These are phyloP conservation scores for Roridomyces roridus DNA, from an alignment of 768 basidiomycete genomes.

Conservation along the genomic window DNA sequence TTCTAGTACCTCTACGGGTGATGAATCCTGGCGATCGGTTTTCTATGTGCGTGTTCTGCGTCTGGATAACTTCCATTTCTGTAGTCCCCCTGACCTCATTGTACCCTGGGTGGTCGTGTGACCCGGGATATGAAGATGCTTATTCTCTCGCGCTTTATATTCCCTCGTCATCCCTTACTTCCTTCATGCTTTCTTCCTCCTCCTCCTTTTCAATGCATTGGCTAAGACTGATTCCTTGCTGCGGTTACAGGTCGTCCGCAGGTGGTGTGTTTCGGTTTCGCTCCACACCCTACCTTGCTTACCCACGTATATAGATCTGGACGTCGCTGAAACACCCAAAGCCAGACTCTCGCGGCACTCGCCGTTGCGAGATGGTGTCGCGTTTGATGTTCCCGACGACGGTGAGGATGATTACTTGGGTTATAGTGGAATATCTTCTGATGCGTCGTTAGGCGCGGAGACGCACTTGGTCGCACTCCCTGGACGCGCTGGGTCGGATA, in stretches of 20 bases:
- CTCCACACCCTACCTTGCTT: not conserved
- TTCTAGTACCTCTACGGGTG: constrained; percentile 19
- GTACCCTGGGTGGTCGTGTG: no score
- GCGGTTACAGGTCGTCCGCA: no score
- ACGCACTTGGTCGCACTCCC: constrained; percentile 9
- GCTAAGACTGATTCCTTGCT: no score
- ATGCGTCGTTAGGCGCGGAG: no score
- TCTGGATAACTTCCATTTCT: not conserved
- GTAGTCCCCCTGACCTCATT: no score
- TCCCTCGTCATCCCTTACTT: no score
- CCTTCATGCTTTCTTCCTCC: no score
- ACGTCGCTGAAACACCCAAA: not conserved
- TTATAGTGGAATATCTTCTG: no score
- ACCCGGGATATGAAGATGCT: not conserved
- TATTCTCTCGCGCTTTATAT: not conserved
- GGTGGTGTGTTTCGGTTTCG: not conserved
- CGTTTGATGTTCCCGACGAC: constrained; percentile 3
- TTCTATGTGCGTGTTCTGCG: constrained; percentile 18
- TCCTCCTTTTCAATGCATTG: no score
- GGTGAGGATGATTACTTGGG: no score
- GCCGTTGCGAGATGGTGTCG: constrained; percentile 18
- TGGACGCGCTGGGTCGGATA: constrained; percentile 17
- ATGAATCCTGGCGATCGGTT: constrained; percentile 23
- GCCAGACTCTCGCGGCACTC: not conserved
- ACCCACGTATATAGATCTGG: not conserved